A percentile compares a stretch with the other conserved stretches of the same genome.
These are phyloP conservation scores for Candida yuanshanica DNA, from an alignment of 805 yeast genomes.

Conservation along the genomic window DNA sequence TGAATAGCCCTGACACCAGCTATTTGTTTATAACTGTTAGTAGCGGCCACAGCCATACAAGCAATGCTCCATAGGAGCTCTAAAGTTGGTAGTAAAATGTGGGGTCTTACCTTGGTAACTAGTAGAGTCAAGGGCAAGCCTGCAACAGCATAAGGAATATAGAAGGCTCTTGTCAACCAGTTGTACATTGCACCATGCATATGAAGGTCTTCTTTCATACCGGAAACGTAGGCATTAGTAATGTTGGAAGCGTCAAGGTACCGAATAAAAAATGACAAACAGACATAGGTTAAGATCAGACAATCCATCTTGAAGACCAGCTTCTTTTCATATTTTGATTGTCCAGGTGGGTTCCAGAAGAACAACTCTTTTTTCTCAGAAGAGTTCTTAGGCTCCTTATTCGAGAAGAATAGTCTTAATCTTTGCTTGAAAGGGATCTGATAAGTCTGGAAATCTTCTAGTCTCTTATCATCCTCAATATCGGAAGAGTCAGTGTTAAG, in stretches of 20 bases:
- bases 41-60: slow-evolving; percentile 33
- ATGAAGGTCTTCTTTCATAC: slow-evolving; percentile 45
- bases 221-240: slow-evolving; percentile 52
- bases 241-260: slow-evolving; percentile 14
- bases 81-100: slow-evolving; percentile 5
- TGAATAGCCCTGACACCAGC: slow-evolving; percentile 56
- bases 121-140: slow-evolving; percentile 4
- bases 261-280: slow-evolving; percentile 15
- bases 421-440: not conserved
- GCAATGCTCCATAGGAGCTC: slow-evolving; percentile 34
- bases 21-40: slow-evolving; percentile 2
- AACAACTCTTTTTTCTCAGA: not conserved
- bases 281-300: slow-evolving; percentile 7
- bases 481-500: too few relatives aligned
- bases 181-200: slow-evolving; percentile 39
- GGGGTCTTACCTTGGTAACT: slow-evolving; percentile 3
- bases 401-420: not conserved
- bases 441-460: too few relatives aligned
- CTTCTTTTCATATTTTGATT: slow-evolving; percentile 10
- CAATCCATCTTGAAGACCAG: slow-evolving; percentile 16
- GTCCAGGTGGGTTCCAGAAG: slow-evolving; percentile 15
- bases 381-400: not conserved
- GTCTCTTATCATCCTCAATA: too few relatives aligned
- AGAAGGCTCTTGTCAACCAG: slow-evolving; percentile 2
- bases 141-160: slow-evolving; percentile 26